Base-by-base conservation (phyloP, 108 stramenopile genomes). In the Aurantiochytrium sp. region DNA sequence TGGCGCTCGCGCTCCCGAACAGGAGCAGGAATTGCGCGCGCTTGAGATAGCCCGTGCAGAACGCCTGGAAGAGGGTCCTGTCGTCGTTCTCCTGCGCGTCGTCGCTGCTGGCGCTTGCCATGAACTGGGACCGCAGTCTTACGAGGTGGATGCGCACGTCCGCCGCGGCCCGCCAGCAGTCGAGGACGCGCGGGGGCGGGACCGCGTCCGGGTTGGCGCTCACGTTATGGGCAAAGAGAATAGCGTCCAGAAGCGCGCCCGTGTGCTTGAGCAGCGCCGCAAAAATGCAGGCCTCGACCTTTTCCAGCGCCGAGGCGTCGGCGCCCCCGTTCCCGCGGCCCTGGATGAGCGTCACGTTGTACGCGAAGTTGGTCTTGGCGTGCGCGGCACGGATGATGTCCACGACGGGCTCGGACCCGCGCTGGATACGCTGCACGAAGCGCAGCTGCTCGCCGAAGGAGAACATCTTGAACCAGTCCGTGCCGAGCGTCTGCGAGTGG, bases 181-280 rank as follows among this genome's bases (percentile, higher is more conserved):
- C 27, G 15, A 37, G 68, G 3, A 90, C 39, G 34, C 89, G 89
- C 4, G 68, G 41, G 12, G 89, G 89, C 21, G 54, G 52, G 6
- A 24, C 3, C 1, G 45, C 27, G 8, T 15, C 45, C 6, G 32
- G 10, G 27, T 0, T 6, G 10, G 39, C 45, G 2, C 12, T 12
- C 36, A 39, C 10, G 24, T 81, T 81, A 27, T 81, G 73, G 10
- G 73, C 86, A n/a, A 41, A 90, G 34, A 89, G 87, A 5, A 90
- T 68, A 5, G 87, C 86, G 30, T 86, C 88, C 85, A 69, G 81
- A 24, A 55, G 59, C 10, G 24, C 89, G 42, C 89, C 89, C 3
- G 37, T 69, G 41, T 90, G 90, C 81, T 88, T 87, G 30, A 90
- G 87, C 87, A 90, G 45, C 4, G 89, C 90, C 5, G 90, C 90